Evolutionary conservation across 176 grass and related monocot species (phyloP), one percentile per base, ranked within the genome.

Genomic region (Tuctoria greenei): DNA sequence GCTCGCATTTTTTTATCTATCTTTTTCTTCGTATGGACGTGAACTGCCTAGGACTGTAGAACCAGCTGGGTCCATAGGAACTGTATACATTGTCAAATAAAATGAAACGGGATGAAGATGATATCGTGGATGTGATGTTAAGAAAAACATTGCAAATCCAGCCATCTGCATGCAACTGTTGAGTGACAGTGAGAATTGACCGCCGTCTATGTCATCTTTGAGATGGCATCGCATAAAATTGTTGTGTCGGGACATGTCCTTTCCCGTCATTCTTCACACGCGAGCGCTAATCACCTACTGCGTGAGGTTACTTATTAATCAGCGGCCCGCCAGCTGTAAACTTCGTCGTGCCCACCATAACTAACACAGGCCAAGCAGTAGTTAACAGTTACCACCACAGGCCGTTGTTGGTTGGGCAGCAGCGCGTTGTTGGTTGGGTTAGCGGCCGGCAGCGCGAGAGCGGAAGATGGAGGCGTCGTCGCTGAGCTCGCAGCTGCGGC

Each of bases 401-500:
- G n/a, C n/a, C n/a, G n/a, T n/a, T n/a, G n/a, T n/a, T n/a, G n/a
- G n/a, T n/a, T n/a, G n/a, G n/a, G n/a, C n/a, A n/a, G n/a, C n/a
- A n/a, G n/a, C n/a, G n/a, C n/a, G n/a, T n/a, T 17, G 17, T 51
- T 7, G 47, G 47, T 51, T 20, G 1, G 47, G 47, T 10, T 7
- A 20, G 16, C 18, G 34, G 34, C 61, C 61, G 18, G 37, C 64
- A n/a, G n/a, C n/a, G n/a, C 37, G 37, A 42, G 42, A 34, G 27
- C 44, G 10, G 13, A 0, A 38, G 47, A 82, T 24, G 79, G 79
- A 67, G 24, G 24, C 67, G 34, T 13, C 83, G 61, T 28, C 71
- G 52, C 4, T 58, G 41, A 51, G 67, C 61, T 64, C 80, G 69
- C 55, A 58, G 55, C 75, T 88, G 54, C 75, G 86, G 11, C 54